These are phyloP conservation scores for Suhomyces canberraensis DNA, from an alignment of 805 yeast species.

Conservation along the genomic window DNA sequence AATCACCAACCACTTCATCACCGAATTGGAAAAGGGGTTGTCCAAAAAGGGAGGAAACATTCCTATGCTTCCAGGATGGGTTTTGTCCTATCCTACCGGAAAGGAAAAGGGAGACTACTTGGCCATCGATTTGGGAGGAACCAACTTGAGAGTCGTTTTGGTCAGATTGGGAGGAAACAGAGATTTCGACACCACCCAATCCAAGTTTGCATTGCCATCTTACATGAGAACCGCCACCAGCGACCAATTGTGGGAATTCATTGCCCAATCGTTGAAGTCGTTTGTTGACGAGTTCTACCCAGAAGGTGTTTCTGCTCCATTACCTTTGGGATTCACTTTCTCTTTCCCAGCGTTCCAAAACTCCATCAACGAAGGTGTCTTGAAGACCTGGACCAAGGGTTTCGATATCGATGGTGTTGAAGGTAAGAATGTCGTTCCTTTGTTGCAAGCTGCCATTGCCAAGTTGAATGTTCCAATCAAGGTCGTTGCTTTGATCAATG, in stretches of 20 bases:
- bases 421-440: constrained; percentile 89
- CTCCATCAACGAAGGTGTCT: constrained; percentile 78
- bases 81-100: constrained; percentile 89
- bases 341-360: constrained; percentile 85
- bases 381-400: constrained; percentile 98
- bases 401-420: constrained; percentile 91
- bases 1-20: constrained; percentile 72
- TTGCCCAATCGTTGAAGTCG: constrained; percentile 73
- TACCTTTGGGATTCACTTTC: constrained; percentile 86
- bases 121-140: constrained; percentile 97
- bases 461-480: constrained; percentile 68
- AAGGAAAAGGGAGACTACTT: constrained; percentile 83
- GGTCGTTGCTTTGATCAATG: constrained; percentile 91
- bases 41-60: constrained; percentile 75
- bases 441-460: constrained; percentile 76
- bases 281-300: constrained; percentile 70
- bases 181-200: constrained; percentile 81
- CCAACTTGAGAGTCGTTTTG: constrained; percentile 89
- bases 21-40: constrained; percentile 80
- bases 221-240: constrained; percentile 73
- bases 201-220: constrained; percentile 78
- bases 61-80: constrained; percentile 99
- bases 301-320: constrained; percentile 53
- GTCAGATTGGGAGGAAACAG: constrained; percentile 81
- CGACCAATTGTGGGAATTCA: constrained; percentile 79